phyloP scores from a whole-genome alignment of 192 early-diverging fungal genomes.

The Podila verticillata region DNA sequence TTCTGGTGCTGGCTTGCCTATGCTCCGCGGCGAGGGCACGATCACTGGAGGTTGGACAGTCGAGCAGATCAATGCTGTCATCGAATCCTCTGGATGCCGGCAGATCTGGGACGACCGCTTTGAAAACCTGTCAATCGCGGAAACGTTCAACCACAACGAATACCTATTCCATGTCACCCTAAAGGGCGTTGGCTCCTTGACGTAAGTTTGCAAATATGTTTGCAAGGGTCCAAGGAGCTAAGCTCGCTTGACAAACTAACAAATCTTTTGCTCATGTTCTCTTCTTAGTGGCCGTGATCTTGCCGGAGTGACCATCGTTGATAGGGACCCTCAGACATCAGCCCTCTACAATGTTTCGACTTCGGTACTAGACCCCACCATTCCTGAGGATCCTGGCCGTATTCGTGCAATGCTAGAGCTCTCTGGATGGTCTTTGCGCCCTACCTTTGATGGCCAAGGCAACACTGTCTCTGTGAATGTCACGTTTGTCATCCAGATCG shows the following conservation, averaged over 20 bases:
- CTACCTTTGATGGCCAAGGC: conserved; percentile 54
- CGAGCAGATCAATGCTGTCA: conserved; percentile 61
- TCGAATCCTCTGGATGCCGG: conserved; percentile 56
- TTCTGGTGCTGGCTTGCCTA: conserved; percentile 52
- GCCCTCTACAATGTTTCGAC: conserved; percentile 57
- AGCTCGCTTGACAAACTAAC: background rate
- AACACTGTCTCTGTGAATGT: conserved; percentile 49
- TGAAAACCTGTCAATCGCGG: conserved; percentile 54
- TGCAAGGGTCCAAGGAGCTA: background rate
- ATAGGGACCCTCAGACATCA: conserved; percentile 57
- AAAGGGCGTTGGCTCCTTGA: conserved; percentile 46
- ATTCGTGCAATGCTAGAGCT: conserved; percentile 54
- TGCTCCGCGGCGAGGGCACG: conserved; percentile 59
- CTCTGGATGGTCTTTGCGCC: conserved; percentile 60
- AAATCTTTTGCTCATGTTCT: conserved; percentile 4
- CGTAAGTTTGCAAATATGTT: conserved; percentile 27
- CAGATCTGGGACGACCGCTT: conserved; percentile 65
- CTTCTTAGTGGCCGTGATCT: conserved; percentile 57
- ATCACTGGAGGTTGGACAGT: conserved; percentile 61
- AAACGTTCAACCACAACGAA: conserved; percentile 62
- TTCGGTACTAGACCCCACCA: conserved; percentile 54
- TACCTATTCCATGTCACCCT: conserved; percentile 54
- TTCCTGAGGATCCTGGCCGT: conserved; percentile 58
- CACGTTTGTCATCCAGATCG: conserved; percentile 59
- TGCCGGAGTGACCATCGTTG: conserved; percentile 57